Base-by-base conservation (phyloP, 345 rosid species). In the Aquilaria malaccensis region DNA sequence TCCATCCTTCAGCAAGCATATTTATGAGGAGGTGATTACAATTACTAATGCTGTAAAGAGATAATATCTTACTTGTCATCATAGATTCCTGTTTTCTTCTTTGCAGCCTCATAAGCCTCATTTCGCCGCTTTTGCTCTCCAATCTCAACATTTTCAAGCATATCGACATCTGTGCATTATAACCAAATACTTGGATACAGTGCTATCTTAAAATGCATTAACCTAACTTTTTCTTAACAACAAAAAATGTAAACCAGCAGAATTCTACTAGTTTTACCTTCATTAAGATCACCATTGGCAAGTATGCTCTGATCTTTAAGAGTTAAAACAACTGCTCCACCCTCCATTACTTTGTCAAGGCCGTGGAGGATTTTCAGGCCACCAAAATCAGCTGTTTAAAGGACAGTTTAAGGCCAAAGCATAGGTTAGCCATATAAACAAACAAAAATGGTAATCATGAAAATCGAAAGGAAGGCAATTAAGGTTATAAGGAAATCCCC, bases 61-160 rank as follows among this genome's bases (percentile, higher is more conserved):
- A 58, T 14, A 50, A 62, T n/a, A 62, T 69, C 82, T 74, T 83
- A 94, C 99, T 87, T 87, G 62, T 94, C 96, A 71, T 80, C 85
- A 62, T 84, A 94, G 59, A 67, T 67, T 46, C 99, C 99, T 3
- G 79, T 78, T 75, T 79, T 90, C 70, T 87, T 90, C 81, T 88
- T 94, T 45, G 97, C 88, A 72, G 92, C 95, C 71, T 85, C 82
- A 65, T 94, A 94, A 69, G 97, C 92, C 33, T 88, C 96, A 45
- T 81, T 75, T 9, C 99, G 90, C 13, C 81, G 86, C 79, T 88
- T 94, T 70, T 94, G 99, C 80, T 90, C 96, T 58, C 99, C 99
- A 72, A 94, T 85, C 81, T 94, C 99, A 74, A 82, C 84, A 74
- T 94, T 94, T 84, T 94, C 99, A 56, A 94, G 95, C 99, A 90